Evolutionary conservation across 2,329 filamentous ascomycete genomes (phyloP), one percentile per base, ranked within the genome.

Genomic region (Xylariaceae sp.): DNA sequence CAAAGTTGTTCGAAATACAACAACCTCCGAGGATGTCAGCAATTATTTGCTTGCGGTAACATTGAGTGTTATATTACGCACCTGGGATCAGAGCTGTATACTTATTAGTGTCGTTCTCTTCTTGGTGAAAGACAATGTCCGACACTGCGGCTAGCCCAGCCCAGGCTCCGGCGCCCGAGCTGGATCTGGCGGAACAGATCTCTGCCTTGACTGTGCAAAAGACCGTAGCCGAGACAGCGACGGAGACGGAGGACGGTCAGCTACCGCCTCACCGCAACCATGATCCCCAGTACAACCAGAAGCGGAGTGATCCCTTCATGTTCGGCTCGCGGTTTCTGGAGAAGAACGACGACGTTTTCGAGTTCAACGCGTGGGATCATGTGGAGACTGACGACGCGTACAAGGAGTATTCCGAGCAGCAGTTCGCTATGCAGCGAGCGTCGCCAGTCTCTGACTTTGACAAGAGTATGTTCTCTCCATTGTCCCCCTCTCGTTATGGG

Each of bases 331-430:
- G 93, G 61, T 89, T 84, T 70, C 84, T 99, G 55, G 86, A 89
- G 69, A 82, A 93, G 73, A 85, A 86, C 71, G 92, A 96, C 77
- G 83, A 97, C 73, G 90, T 96, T 69, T 99, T 93, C 77, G 89
- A 95, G 74, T 96, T 94, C 84, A 99, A 99, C 75, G 94, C 94
- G 44, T 99, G 94, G 94, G 94, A 99, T 73, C 93, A 99, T 73
- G 94, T 97, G 72, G 88, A 93, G 75, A 92, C 92, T 73, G 93
- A 97, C 77, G 86, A 90, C 67, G 82, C 87, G 47, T 97, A 96
- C 80, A 87, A 88, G 71, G 85, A 89, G 71, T 96, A 94, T 74
- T 88, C 92, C 61, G 86, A 92, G 75, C 77, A 86, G 71, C 94
- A 97, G 77, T 93, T 89, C 72, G 83, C 84, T 51, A 88, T 88